Evolutionary conservation across 805 yeast genomes (phyloP).

Genomic region (Kodamaea restingae): DNA sequence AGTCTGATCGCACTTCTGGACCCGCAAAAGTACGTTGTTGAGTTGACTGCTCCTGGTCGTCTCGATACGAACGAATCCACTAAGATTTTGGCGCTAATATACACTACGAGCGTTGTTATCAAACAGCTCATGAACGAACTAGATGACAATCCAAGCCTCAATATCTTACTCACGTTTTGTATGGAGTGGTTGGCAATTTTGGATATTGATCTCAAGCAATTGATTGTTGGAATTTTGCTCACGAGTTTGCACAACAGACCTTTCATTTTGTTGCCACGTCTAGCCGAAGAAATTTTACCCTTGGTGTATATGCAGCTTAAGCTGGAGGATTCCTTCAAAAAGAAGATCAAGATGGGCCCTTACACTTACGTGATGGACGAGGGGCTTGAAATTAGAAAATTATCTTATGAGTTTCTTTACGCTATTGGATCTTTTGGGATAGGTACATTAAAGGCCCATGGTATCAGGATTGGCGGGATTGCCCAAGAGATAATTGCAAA

Average conservation of each 20-base stretch:
- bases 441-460: conserved; percentile 15
- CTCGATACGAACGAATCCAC: conserved; percentile 1
- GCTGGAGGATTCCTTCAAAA: conserved; percentile 54
- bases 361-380: conserved; percentile 79
- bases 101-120: conserved; percentile 31
- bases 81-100: conserved; percentile 16
- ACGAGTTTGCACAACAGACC: conserved; percentile 59
- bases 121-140: conserved; percentile 26
- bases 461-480: conserved; percentile 29
- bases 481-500: conserved; percentile 40
- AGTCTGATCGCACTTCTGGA: conserved; percentile 21
- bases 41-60: conserved; percentile 9
- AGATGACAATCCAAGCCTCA: conserved; percentile 11
- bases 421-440: conserved; percentile 35
- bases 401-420: conserved; percentile 66
- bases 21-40: background rate
- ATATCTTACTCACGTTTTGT: conserved; percentile 14
- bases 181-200: conserved; percentile 22
- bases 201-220: conserved; percentile 53
- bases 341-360: conserved; percentile 77
- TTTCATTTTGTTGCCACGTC: conserved; percentile 39
- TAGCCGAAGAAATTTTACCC: conserved; percentile 45
- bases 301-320: conserved; percentile 50
- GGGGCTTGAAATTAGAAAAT: conserved; percentile 68
- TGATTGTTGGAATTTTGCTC: conserved; percentile 55